Percentiles rank a stretch among this genome's conserved stretches.
Evolutionary conservation across 2,329 filamentous ascomycete genomes (phyloP).

Genomic region (Tolypocladium album): DNA sequence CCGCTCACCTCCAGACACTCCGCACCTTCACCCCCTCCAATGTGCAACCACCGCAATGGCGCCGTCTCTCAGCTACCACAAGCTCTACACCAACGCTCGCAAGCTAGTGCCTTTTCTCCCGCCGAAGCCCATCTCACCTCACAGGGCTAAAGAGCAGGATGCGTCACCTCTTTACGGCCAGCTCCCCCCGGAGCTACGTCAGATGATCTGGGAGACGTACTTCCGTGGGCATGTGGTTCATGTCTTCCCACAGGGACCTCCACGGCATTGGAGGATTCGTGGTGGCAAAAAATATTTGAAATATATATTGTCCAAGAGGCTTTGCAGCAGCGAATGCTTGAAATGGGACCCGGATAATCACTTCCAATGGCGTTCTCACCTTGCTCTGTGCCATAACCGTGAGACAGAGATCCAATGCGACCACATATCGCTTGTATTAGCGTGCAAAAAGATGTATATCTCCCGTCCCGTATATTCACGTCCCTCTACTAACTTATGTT

Average conservation of each 20-base stretch:
- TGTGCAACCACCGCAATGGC: neutral
- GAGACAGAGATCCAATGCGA: constrained; percentile 1
- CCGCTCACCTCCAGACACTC: neutral
- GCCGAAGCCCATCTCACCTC: constrained; percentile 8
- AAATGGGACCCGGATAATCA: neutral
- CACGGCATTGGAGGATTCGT: neutral
- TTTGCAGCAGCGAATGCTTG: constrained; percentile 6
- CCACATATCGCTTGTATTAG: constrained; percentile 5
- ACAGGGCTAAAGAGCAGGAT: constrained; percentile 5
- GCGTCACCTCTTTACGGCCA: constrained; percentile 4
- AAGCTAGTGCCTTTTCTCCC: constrained; percentile 6
- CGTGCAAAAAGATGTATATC: constrained; percentile 7
- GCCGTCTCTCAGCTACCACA: constrained; percentile 3
- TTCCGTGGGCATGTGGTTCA: constrained; percentile 6
- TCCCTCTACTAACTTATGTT: constrained; percentile 3
- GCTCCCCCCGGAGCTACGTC: constrained; percentile 6
- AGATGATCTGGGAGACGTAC: constrained; percentile 8
- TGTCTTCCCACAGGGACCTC: neutral
- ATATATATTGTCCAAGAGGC: neutral
- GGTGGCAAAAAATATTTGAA: neutral
- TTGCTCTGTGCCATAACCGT: neutral
- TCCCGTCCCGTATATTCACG: constrained; percentile 1
- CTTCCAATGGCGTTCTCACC: neutral
- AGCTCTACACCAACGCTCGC: constrained; percentile 5
- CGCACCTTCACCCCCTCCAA: neutral